Base-by-base conservation (phyloP, 2,329 filamentous ascomycete species). In the Ilyonectria destructans region DNA sequence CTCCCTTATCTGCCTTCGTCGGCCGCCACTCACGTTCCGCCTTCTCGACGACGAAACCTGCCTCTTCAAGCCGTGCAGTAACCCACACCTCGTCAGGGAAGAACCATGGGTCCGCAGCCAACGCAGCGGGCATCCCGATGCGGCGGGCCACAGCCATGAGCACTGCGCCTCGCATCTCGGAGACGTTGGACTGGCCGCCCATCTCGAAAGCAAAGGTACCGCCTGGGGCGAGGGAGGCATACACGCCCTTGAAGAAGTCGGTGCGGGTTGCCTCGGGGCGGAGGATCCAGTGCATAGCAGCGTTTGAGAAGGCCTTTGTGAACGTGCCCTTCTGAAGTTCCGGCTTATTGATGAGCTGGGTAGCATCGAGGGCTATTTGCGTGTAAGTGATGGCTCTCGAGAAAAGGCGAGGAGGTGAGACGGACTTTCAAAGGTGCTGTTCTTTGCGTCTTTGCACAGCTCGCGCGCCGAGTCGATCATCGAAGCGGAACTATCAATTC, bases 121-220 rank as follows among this genome's bases (percentile, higher is more conserved):
- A 69, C 0, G 88, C 87, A 10, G 81, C 79, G n/a, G 81, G 74
- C 2, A 91, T 71, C 0, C 87, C 82, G 0, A 90, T 77, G 1
- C 88, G 86, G 1, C 86, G 83, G 17, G 84, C 78, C 1, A 92
- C 81, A 2, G 86, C 86, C 17, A 84, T 82, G 4, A 90, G 80
- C 8, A 92, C 80, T 2, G 89, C 88, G 0, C 87, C 83, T 31
- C 88, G 85, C 71, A 92, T 86, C 79, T 93, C 91, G 1, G 84
- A 82, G 1, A 92, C 85, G 78, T 93, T 93, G 21, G 92, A 92
- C 57, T 90, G 85, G 0, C 91, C 91, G 59, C 92, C 91, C 89
- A 91, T 91, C 79, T 94, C 92, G 73, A 93, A 92, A 10, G 87
- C 86, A 66, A 93, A 90, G 0, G 73, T 74, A 2, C 90, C 91